Base-by-base conservation (phyloP, 2,329 filamentous ascomycete genomes). In the Diaporthe vaccinii region DNA sequence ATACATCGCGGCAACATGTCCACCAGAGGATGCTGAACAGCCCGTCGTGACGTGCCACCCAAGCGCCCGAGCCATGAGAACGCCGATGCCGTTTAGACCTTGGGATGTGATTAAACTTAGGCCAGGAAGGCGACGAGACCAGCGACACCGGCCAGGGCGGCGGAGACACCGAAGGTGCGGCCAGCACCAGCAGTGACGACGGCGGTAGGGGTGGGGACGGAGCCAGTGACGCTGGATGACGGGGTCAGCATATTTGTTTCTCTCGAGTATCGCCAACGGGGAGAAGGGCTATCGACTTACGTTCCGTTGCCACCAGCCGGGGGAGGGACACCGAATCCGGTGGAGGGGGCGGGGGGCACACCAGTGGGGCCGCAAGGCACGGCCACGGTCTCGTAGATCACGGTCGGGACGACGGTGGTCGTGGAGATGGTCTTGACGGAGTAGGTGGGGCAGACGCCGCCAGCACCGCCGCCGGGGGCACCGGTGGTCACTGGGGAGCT, bases 321-420 rank as follows among this genome's bases (percentile, higher is more conserved):
- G 74, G 77, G 78, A 78, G 74, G 78, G 39, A 70, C 41, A 25
- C 41, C 69, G 69, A 59, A 55, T 10, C 68, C 77, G 55, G 78
- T 77, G 46, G 79, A 78, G 65, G 81, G 78, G 72, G 77, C 72
- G 59, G 77, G 78, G 65, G 78, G 17, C 10, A 36, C 55, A 59
- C 68, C 76, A 77, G 84, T 86, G 51, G 84, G 53, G 7, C 53
- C 78, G 84, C 87, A 88, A 72, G 86, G 83, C 61, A 86, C 79
- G 53, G 80, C 71, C 76, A 87, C 81, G 81, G 87, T 88, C 79
- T 84, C 83, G 86, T 88, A 88, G 86, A 89, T 86, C 79, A 89
- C 87, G 59, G 86, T 86, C 80, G 88, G 89, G 82, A 89, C 81
- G 80, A 89, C 87, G 77, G 88, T 90, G 83, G 88, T 89, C 85